Conservation (phyloP, 2,329 filamentous ascomycete genomes). For the Fusarium kyushuense region DNA sequence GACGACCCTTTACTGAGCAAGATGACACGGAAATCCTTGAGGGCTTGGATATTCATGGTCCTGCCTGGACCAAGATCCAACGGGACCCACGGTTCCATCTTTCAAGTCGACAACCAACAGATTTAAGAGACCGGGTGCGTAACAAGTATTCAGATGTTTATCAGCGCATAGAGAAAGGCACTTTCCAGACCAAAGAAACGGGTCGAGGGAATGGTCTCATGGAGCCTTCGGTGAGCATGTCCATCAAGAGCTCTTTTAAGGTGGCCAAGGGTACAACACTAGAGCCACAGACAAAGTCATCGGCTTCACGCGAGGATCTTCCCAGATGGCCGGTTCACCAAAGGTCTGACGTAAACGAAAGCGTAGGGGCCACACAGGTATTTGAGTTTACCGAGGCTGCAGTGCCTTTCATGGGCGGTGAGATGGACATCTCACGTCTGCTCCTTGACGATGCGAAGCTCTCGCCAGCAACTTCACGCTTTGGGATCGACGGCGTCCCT, state of each 20-base stretch:
- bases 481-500: constrained; percentile 45
- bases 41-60: constrained; percentile 70
- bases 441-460: constrained; percentile 65
- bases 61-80: constrained; percentile 75
- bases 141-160: constrained; percentile 73
- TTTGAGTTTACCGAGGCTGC: constrained; percentile 61
- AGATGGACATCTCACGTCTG: constrained; percentile 73
- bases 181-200: constrained; percentile 60
- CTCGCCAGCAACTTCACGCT: constrained; percentile 42
- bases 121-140: constrained; percentile 71
- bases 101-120: constrained; percentile 70
- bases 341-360: constrained; percentile 50
- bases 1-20: constrained; percentile 70
- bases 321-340: constrained; percentile 57
- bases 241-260: constrained; percentile 61
- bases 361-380: constrained; percentile 43
- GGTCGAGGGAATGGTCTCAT: constrained; percentile 58
- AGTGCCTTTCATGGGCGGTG: constrained; percentile 59
- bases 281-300: constrained; percentile 56
- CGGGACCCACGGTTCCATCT: constrained; percentile 69
- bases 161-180: constrained; percentile 66
- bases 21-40: constrained; percentile 73
- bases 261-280: constrained; percentile 54
- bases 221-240: constrained; percentile 65
- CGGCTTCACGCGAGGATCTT: constrained; percentile 62